These are phyloP conservation scores for Ciborinia camelliae DNA, from an alignment of 2,329 filamentous ascomycete genomes.

Conservation along the genomic window DNA sequence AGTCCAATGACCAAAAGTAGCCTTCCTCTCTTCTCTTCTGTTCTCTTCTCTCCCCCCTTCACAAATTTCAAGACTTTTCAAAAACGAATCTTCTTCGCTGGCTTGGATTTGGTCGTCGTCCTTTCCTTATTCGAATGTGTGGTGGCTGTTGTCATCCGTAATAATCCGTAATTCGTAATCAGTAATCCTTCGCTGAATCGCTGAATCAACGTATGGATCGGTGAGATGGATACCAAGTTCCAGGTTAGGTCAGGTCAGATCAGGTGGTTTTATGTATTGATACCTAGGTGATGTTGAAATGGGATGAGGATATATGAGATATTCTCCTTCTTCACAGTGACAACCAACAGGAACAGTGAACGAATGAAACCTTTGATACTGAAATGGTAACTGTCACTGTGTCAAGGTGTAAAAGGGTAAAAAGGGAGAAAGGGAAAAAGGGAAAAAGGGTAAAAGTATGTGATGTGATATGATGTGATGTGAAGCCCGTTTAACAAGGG, in stretches of 20 bases:
- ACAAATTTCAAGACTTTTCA: neutral
- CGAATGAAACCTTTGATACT: neutral
- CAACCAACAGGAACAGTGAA: neutral
- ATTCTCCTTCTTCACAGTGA: neutral
- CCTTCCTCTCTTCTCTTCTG: neutral
- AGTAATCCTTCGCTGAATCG: neutral
- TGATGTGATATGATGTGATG: no score
- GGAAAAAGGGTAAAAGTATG: no score
- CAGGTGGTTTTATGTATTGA: conserved; percentile 1
- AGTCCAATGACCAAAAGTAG: conserved; percentile 2
- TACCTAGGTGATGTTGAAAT: no score
- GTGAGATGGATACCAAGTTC: neutral
- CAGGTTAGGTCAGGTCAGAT: neutral
- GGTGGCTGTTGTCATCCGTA: neutral
- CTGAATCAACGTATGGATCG: no score
- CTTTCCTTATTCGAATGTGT: conserved; percentile 2
- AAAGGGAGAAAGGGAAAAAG: neutral
- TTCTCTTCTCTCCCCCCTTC: neutral
- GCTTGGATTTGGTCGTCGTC: neutral
- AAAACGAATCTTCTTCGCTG: neutral
- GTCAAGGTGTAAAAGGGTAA: neutral
- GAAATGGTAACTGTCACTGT: no score
- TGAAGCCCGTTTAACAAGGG: neutral
- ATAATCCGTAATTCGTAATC: neutral
- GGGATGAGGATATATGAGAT: neutral